Conservation (phyloP, 2,329 filamentous ascomycete species). For the Botrytis medusae region DNA sequence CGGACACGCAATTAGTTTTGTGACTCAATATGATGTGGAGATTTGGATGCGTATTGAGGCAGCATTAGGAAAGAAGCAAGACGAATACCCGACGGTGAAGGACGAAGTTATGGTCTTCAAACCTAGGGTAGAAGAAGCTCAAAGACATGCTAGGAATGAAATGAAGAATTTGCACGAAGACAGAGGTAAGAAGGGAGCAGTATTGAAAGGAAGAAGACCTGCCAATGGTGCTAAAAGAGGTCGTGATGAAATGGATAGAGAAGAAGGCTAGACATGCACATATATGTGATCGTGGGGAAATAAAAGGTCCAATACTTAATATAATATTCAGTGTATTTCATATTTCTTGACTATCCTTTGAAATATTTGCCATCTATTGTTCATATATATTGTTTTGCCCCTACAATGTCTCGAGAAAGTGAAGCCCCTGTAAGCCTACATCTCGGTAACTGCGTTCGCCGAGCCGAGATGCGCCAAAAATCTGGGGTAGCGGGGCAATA, state of each 20-base stretch:
- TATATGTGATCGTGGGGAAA: background rate
- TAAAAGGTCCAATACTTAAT: constrained; percentile 3
- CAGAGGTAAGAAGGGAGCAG: constrained; percentile 50
- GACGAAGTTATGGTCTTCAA: constrained; percentile 85
- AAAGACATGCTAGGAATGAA: constrained; percentile 73
- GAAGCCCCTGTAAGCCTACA: background rate
- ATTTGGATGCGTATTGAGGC: constrained; percentile 79
- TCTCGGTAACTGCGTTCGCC: constrained; percentile 9
- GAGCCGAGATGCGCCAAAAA: constrained; percentile 21
- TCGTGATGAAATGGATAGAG: constrained; percentile 47
- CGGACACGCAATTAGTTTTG: constrained; percentile 75
- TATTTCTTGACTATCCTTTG: background rate
- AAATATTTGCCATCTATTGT: background rate
- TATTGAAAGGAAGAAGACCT: constrained; percentile 52
- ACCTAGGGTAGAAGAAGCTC: constrained; percentile 76
- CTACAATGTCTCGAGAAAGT: background rate
- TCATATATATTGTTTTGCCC: background rate
- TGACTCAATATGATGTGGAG: constrained; percentile 86
- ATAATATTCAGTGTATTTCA: constrained; percentile 4
- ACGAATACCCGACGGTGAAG: constrained; percentile 67
- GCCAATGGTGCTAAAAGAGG: constrained; percentile 48
- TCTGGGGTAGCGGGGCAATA: constrained; percentile 25
- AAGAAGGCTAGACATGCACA: constrained; percentile 36
- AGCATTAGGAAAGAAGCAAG: constrained; percentile 74
- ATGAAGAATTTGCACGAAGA: constrained; percentile 80